These are phyloP conservation scores for Ascochyta pisi DNA, from an alignment of 2,329 filamentous ascomycete species.

Conservation along the genomic window DNA sequence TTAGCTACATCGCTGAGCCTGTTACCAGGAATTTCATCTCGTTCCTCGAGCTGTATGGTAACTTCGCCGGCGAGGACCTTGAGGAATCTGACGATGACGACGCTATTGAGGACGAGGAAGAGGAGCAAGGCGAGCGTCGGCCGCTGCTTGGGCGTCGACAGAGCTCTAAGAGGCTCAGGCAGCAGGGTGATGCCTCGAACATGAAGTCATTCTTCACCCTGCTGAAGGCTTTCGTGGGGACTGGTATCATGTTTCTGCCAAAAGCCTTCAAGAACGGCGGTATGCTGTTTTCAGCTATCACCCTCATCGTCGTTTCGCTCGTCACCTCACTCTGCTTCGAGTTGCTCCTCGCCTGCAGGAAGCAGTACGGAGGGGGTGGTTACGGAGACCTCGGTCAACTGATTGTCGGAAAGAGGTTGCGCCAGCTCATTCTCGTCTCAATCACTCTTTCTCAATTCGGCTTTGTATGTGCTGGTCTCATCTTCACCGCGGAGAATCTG, in stretches of 20 bases:
- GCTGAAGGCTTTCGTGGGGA: constrained; percentile 79
- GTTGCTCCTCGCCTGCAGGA: constrained; percentile 71
- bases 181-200: constrained; percentile 69
- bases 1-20: constrained; percentile 57
- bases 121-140: constrained; percentile 62
- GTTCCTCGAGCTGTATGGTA: constrained; percentile 77
- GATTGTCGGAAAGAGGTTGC: constrained; percentile 69
- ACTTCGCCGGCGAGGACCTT: constrained; percentile 76
- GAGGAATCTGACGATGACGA: constrained; percentile 65
- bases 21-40: constrained; percentile 75
- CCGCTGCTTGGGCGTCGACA: constrained; percentile 67
- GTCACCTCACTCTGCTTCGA: constrained; percentile 76
- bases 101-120: constrained; percentile 59
- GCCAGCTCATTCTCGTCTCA: constrained; percentile 70
- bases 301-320: constrained; percentile 68
- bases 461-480: constrained; percentile 78
- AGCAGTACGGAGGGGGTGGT: constrained; percentile 69
- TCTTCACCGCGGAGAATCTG: constrained; percentile 79
- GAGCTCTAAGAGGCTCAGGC: constrained; percentile 56
- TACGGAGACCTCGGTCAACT: constrained; percentile 76
- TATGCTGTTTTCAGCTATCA: constrained; percentile 75
- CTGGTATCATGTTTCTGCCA: constrained; percentile 81
- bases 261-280: constrained; percentile 82
- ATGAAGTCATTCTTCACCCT: constrained; percentile 79
- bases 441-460: constrained; percentile 78